Evolutionary conservation across 768 basidiomycete species (phyloP), one percentile per base, ranked within the genome.

Genomic region (Amanita muscaria): DNA sequence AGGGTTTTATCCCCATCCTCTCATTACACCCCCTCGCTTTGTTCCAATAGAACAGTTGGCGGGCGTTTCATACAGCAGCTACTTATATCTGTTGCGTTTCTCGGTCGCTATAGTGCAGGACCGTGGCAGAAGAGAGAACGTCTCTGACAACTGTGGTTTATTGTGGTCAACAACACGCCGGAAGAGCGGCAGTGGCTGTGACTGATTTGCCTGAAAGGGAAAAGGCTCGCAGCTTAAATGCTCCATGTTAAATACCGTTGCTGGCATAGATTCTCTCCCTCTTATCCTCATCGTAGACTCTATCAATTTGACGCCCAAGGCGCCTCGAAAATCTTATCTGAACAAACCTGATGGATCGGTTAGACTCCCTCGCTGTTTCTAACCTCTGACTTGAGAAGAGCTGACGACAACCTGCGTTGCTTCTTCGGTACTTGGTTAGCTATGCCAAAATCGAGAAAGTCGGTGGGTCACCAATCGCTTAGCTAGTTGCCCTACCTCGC

Each of bases 371-470:
- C 42, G 46, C 31, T 50, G n/a, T 15, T 29, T 32, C 40, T 41
- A 27, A 16, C 16, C 4, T 41, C 40, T 41, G 27, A 29, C 40
- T 12, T n/a, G 9, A 41, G 27, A 41, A 30, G 16, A 41, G 16
- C 40, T 41, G 25, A 41, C 40, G 25, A 41, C 40, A n/a, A 8
- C 44, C 34, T 53, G 49, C 33, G 46, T 49, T 52, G 49, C 50
- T 42, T 47, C 47, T 44, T 43, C 42, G 47, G 40, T 49, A 48
- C 9, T 33, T 39, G 31, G 42, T 32, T 49, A 94, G 94, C 57
- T 97, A 97, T 65, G 84, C 88, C 51, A 96, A 93, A 76, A 80
- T 97, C 54, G 93, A 97, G 72, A 97, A 97, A 83, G 79, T 97
- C 57, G 93, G 93, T 96, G 68, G 69, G 88, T 83, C 54, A 52